A percentile compares a stretch with the other conserved stretches of the same genome.
These are phyloP conservation scores for Aspergillus puulaauensis DNA, from an alignment of 2,329 filamentous ascomycete genomes.

Conservation along the genomic window DNA sequence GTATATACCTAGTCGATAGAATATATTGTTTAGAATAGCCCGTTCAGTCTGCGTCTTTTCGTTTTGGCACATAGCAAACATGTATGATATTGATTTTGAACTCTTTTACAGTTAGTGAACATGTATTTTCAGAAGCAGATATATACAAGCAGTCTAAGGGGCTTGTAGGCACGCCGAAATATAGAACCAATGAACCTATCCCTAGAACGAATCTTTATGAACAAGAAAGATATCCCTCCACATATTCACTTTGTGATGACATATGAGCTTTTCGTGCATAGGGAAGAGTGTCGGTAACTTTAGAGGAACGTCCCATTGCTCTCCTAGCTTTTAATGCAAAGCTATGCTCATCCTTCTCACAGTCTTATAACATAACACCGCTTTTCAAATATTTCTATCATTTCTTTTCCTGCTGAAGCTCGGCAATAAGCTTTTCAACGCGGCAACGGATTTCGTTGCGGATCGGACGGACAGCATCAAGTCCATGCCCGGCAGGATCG, in stretches of 20 bases:
- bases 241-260: not conserved
- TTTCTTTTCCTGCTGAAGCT: not conserved
- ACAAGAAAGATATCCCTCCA: not conserved
- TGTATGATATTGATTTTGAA: not conserved
- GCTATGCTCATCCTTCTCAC: not conserved
- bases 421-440: not conserved
- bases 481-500: conserved; percentile 24
- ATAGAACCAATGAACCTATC: not conserved
- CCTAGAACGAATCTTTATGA: not conserved
- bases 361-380: not conserved
- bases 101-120: not conserved
- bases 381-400: not conserved
- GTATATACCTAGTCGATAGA: not conserved
- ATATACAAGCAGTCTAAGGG: not conserved
- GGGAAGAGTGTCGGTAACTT: not conserved
- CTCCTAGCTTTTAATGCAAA: not conserved
- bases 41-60: not conserved
- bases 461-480: conserved; percentile 22
- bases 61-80: not conserved
- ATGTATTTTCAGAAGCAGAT: not conserved
- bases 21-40: not conserved
- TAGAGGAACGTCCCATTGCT: not conserved
- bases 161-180: not conserved
- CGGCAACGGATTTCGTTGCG: conserved; percentile 22
- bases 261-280: conserved; percentile 1